phyloP scores from a whole-genome alignment of 1,284 basidiomycete genomes.

The Takashimella koratensis region DNA sequence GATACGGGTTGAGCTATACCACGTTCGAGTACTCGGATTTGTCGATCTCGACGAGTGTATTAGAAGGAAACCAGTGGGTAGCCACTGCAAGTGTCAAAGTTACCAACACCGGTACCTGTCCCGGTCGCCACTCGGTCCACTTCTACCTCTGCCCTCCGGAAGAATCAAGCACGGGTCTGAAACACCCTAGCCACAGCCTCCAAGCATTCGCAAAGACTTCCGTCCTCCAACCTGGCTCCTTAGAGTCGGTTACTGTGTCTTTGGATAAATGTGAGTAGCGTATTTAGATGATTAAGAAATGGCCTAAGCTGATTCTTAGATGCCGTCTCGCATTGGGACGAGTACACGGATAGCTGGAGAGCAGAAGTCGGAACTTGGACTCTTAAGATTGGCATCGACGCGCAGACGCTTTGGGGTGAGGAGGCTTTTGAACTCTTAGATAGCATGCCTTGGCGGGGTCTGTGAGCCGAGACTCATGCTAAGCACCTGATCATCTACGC shows the following conservation, averaged over 20 bases:
- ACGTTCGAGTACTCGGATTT: constrained; percentile 55
- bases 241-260: constrained; percentile 24
- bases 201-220: constrained; percentile 34
- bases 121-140: constrained; percentile 42
- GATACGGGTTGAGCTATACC: constrained; percentile 74
- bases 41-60: not conserved
- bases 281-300: not conserved
- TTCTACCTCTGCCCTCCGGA: constrained; percentile 38
- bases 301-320: constrained; percentile 22
- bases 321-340: constrained; percentile 45
- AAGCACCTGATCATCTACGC: no score
- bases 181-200: constrained; percentile 32
- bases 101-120: constrained; percentile 43
- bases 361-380: constrained; percentile 36
- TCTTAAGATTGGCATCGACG: constrained; percentile 27
- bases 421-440: constrained; percentile 25
- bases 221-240: constrained; percentile 27
- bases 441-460: not conserved
- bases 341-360: constrained; percentile 28
- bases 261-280: constrained; percentile 40
- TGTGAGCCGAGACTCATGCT: no score
- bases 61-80: no score
- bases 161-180: constrained; percentile 23
- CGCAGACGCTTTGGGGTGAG: constrained; percentile 19
- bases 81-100: no score